These are phyloP conservation scores for Mediolabrus comicus DNA, from an alignment of 108 stramenopile genomes.

Conservation along the genomic window DNA sequence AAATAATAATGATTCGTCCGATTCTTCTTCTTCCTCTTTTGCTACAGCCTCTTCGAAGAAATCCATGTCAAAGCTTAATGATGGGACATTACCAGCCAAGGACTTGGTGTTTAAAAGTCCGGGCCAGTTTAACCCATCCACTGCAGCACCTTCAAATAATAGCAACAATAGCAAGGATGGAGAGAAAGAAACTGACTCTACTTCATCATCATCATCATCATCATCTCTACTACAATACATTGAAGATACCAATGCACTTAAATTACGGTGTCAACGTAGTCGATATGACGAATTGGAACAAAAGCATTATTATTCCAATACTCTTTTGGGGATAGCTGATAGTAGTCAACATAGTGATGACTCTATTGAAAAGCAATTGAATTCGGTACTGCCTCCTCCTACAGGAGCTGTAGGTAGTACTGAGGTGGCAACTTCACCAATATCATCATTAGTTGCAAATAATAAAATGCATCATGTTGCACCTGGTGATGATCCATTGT, in stretches of 20 bases:
- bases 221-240: constrained; percentile 8
- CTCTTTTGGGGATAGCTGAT: constrained; percentile 25
- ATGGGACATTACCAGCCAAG: neutral
- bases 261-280: constrained; percentile 28
- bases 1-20: neutral
- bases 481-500: constrained; percentile 40
- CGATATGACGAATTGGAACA: constrained; percentile 34
- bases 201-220: neutral
- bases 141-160: neutral
- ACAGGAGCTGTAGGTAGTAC: no score
- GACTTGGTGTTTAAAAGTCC: neutral
- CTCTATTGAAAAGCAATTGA: no score
- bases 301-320: constrained; percentile 37
- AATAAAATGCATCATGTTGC: constrained; percentile 28
- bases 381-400: no score
- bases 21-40: neutral
- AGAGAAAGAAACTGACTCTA: neutral
- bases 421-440: neutral
- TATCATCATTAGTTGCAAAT: neutral
- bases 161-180: neutral
- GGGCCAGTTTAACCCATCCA: neutral
- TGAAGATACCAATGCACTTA: constrained; percentile 26
- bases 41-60: constrained; percentile 2
- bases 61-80: neutral
- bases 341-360: neutral